A percentile compares a stretch with the other conserved stretches of the same genome.
phyloP scores from a whole-genome alignment of 2,329 filamentous ascomycete genomes.

The Colletotrichum sp. region DNA sequence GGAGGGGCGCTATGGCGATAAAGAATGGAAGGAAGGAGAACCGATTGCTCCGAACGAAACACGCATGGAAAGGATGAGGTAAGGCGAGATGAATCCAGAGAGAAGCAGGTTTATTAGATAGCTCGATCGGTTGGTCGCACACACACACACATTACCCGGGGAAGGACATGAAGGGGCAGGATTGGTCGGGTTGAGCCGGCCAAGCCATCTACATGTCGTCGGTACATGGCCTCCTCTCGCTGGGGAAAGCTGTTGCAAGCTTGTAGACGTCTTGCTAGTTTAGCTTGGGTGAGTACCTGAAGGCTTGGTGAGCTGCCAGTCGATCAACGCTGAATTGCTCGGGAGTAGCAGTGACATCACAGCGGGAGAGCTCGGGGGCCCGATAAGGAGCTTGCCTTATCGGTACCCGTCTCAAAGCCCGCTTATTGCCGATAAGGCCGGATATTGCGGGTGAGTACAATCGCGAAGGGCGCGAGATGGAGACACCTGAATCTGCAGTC shows the following conservation, averaged over 20 bases:
- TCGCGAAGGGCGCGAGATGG: background rate
- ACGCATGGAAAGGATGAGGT: background rate
- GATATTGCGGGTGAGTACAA: background rate
- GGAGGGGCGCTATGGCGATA: background rate
- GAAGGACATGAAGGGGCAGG: background rate
- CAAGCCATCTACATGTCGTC: background rate
- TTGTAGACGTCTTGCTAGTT: background rate
- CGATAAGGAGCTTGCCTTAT: background rate
- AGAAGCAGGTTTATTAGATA: background rate
- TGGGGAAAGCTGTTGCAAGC: background rate
- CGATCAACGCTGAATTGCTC: background rate
- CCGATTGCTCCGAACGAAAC: background rate
- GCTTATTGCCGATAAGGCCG: background rate
- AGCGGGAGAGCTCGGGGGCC: background rate
- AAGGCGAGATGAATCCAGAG: background rate
- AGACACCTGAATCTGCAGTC: background rate
- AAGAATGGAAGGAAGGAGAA: background rate
- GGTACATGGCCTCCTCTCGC: background rate
- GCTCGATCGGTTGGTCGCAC: background rate
- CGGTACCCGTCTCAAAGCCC: background rate
- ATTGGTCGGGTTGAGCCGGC: background rate
- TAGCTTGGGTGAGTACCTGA: background rate
- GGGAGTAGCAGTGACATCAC: constrained; percentile 3
- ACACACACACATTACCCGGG: background rate
- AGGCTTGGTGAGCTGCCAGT: background rate